These are phyloP conservation scores for Chaetomidium leptoderma DNA, from an alignment of 495 filamentous ascomycete species.

Conservation along the genomic window DNA sequence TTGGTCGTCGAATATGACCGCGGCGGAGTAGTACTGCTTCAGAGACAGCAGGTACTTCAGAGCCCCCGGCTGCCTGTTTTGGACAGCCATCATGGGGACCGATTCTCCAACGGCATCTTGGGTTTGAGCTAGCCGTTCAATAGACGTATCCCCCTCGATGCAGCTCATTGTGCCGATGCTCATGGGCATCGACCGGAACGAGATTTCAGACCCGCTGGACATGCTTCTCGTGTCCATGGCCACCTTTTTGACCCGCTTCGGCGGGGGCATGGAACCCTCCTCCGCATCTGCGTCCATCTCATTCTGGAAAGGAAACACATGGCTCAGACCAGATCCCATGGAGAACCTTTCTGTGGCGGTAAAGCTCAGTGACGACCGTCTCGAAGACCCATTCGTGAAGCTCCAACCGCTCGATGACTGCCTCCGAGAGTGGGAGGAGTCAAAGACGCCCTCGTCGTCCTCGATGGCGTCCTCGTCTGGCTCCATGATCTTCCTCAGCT, in stretches of 20 bases:
- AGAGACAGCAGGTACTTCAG: slow-evolving; percentile 75
- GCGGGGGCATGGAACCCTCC: slow-evolving; percentile 37
- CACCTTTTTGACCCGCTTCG: slow-evolving; percentile 66
- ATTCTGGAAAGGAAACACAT: slow-evolving; percentile 86
- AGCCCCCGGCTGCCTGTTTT: slow-evolving; percentile 63
- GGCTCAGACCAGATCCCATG: slow-evolving; percentile 64
- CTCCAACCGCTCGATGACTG: slow-evolving; percentile 40
- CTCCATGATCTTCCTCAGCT: slow-evolving; percentile 76
- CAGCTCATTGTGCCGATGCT: slow-evolving; percentile 71
- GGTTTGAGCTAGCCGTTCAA: slow-evolving; percentile 75
- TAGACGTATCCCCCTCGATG: slow-evolving; percentile 80
- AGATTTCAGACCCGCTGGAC: slow-evolving; percentile 78
- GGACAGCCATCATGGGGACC: slow-evolving; percentile 93
- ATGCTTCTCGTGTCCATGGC: slow-evolving; percentile 83
- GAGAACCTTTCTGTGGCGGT: slow-evolving; percentile 44
- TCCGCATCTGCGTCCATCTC: slow-evolving; percentile 34
- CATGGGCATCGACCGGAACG: slow-evolving; percentile 67
- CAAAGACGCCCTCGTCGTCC: slow-evolving; percentile 42
- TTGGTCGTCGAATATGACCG: slow-evolving; percentile 70
- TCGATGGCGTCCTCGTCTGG: slow-evolving; percentile 42
- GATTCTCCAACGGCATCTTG: slow-evolving; percentile 80
- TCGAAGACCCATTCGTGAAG: slow-evolving; percentile 43
- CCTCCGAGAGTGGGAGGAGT: slow-evolving; percentile 38
- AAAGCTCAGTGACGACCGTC: slow-evolving; percentile 42
- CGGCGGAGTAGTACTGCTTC: slow-evolving; percentile 63